phyloP scores from a whole-genome alignment of 1,284 basidiomycete species.

The Ceratobasidium sp. region DNA sequence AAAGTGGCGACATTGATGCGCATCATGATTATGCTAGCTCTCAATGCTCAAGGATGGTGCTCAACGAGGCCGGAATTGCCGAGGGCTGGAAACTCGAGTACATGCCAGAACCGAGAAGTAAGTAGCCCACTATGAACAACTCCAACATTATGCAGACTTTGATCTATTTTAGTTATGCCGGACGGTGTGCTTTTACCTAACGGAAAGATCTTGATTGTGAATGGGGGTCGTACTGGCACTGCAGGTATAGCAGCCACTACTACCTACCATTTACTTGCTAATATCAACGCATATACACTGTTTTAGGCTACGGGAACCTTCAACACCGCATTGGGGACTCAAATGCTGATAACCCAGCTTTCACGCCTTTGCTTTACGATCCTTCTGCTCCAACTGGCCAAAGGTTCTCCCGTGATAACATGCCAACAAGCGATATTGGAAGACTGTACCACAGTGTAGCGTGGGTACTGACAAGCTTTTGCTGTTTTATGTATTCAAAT shows the following conservation, averaged over 20 bases:
- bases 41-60: slow-evolving; percentile 78
- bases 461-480: slow-evolving; percentile 52
- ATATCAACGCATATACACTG: no score
- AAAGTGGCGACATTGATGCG: no score
- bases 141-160: no score
- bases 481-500: slow-evolving; percentile 53
- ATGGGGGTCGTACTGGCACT: slow-evolving; percentile 80
- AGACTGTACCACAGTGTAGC: slow-evolving; percentile 63
- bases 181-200: slow-evolving; percentile 76
- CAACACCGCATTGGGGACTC: slow-evolving; percentile 63
- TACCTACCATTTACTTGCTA: slow-evolving; percentile 63
- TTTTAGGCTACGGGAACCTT: slow-evolving; percentile 64
- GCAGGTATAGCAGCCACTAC: no score
- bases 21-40: no score
- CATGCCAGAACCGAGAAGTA: slow-evolving; percentile 79
- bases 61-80: slow-evolving; percentile 74
- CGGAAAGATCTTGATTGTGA: slow-evolving; percentile 80
- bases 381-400: slow-evolving; percentile 62
- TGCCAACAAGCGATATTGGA: slow-evolving; percentile 63
- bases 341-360: slow-evolving; percentile 64
- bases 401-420: slow-evolving; percentile 63
- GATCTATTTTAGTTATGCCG: no score
- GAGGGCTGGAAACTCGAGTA: slow-evolving; percentile 80
- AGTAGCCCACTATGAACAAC: no score
- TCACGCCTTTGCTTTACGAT: slow-evolving; percentile 67